Conservation (phyloP, 1,284 basidiomycete species). For the Ganoderma resinaceum region DNA sequence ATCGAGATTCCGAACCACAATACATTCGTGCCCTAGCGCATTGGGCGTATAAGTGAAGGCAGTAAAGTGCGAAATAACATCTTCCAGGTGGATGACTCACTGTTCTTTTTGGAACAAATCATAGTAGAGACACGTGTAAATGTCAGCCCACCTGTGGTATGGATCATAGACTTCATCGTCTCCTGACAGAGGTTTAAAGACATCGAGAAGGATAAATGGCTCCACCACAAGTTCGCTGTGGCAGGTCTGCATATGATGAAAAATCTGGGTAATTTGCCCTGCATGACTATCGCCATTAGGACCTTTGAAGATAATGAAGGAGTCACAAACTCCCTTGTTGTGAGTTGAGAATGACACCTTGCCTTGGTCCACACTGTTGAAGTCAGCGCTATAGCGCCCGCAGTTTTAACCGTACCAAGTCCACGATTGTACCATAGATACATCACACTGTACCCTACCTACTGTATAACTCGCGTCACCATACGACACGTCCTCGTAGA, state of each 20-base stretch:
- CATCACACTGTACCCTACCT: too few relatives aligned
- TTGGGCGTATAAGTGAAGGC: not conserved
- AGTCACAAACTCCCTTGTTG: not conserved
- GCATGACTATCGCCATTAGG: not conserved
- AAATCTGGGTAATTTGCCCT: not conserved
- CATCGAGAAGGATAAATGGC: not conserved
- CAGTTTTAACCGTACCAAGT: too few relatives aligned
- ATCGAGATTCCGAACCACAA: not conserved
- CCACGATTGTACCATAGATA: too few relatives aligned
- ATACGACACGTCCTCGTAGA: too few relatives aligned
- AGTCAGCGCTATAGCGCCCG: too few relatives aligned
- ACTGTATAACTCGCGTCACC: too few relatives aligned
- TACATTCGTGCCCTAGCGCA: not conserved
- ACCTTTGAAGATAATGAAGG: not conserved
- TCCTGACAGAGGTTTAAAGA: not conserved
- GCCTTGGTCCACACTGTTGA: too few relatives aligned
- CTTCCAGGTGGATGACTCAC: not conserved
- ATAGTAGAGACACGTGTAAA: not conserved
- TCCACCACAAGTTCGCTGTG: not conserved
- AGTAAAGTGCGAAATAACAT: not conserved
- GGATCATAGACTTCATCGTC: not conserved
- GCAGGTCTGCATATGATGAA: not conserved
- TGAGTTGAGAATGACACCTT: too few relatives aligned
- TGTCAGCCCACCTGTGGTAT: not conserved
- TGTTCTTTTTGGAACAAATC: not conserved